Evolutionary conservation across 2,329 filamentous ascomycete genomes (phyloP).

Genomic region (Alternaria ventricosa): DNA sequence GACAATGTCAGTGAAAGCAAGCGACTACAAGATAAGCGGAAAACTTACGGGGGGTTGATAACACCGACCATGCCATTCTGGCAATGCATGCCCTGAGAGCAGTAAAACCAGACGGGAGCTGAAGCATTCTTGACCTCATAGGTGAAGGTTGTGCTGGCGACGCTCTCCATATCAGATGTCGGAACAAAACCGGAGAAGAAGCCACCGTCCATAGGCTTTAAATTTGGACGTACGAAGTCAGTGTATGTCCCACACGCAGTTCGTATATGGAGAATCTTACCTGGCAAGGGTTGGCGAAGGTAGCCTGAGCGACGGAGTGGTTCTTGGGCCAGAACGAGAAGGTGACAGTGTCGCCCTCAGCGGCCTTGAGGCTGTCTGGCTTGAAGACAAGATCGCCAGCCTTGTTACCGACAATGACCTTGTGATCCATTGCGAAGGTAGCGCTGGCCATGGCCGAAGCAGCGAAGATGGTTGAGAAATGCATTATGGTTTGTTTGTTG

Average conservation of each 20-base stretch:
- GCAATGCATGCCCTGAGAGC: slow-evolving; percentile 49
- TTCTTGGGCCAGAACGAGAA: slow-evolving; percentile 51
- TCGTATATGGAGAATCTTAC: background rate
- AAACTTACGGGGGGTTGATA: slow-evolving; percentile 48
- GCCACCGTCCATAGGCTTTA: slow-evolving; percentile 33
- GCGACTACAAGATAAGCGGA: background rate
- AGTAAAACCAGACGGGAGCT: slow-evolving; percentile 51
- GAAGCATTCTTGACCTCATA: slow-evolving; percentile 45
- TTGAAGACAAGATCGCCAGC: slow-evolving; percentile 38
- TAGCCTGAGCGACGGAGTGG: slow-evolving; percentile 48
- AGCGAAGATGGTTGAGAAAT: slow-evolving; percentile 46
- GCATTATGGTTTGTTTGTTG: slow-evolving; percentile 45
- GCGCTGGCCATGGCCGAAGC: slow-evolving; percentile 40
- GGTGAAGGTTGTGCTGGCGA: slow-evolving; percentile 38
- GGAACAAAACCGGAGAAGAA: slow-evolving; percentile 50
- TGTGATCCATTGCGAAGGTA: slow-evolving; percentile 41
- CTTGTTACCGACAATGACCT: slow-evolving; percentile 42
- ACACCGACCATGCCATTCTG: slow-evolving; percentile 50
- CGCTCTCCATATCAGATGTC: slow-evolving; percentile 28
- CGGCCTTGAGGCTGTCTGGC: slow-evolving; percentile 44
- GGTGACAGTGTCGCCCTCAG: slow-evolving; percentile 46
- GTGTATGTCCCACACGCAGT: background rate
- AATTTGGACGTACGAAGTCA: background rate
- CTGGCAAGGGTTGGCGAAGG: slow-evolving; percentile 44
- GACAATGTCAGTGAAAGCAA: slow-evolving; percentile 15